Conservation (phyloP, 495 filamentous ascomycete genomes). For the Aspergillus hancockii region DNA sequence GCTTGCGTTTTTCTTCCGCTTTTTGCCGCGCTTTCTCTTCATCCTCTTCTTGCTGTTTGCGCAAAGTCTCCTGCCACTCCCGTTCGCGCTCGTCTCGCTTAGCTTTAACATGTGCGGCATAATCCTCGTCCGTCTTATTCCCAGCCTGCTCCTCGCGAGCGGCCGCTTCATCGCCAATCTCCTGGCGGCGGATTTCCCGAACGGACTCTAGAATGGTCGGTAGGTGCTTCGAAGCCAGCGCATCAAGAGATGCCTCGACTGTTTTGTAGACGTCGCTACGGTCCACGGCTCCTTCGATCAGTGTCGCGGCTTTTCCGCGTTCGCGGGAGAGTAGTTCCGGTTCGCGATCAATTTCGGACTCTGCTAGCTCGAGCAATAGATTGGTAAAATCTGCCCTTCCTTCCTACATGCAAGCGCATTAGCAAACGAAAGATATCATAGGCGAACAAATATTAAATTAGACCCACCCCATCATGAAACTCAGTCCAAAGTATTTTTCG, state of each 20-base stretch:
- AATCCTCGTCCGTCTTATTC: slow-evolving; percentile 80
- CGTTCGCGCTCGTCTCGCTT: slow-evolving; percentile 65
- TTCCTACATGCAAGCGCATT: slow-evolving; percentile 51
- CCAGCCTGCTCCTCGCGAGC: slow-evolving; percentile 67
- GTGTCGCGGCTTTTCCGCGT: slow-evolving; percentile 73
- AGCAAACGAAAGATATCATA: slow-evolving; percentile 9
- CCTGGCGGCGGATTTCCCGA: slow-evolving; percentile 66
- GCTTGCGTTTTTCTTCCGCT: slow-evolving; percentile 65
- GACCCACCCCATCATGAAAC: slow-evolving; percentile 71
- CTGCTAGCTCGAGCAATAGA: slow-evolving; percentile 68
- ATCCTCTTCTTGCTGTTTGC: slow-evolving; percentile 61
- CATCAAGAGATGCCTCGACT: slow-evolving; percentile 66
- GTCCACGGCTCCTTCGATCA: slow-evolving; percentile 86
- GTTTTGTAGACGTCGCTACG: slow-evolving; percentile 78
- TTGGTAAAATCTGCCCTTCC: slow-evolving; percentile 66
- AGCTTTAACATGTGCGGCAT: slow-evolving; percentile 69
- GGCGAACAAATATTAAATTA: slow-evolving; percentile 8
- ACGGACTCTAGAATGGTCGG: slow-evolving; percentile 65
- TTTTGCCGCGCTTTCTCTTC: slow-evolving; percentile 66
- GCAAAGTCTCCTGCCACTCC: slow-evolving; percentile 62
- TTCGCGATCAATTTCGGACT: slow-evolving; percentile 81
- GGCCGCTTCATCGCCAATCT: slow-evolving; percentile 75
- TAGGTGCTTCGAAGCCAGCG: slow-evolving; percentile 64
- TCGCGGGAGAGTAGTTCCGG: slow-evolving; percentile 74
- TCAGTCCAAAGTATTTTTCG: slow-evolving; percentile 80